phyloP scores from a whole-genome alignment of 148 eudicot species.

The Cornus controversa region DNA sequence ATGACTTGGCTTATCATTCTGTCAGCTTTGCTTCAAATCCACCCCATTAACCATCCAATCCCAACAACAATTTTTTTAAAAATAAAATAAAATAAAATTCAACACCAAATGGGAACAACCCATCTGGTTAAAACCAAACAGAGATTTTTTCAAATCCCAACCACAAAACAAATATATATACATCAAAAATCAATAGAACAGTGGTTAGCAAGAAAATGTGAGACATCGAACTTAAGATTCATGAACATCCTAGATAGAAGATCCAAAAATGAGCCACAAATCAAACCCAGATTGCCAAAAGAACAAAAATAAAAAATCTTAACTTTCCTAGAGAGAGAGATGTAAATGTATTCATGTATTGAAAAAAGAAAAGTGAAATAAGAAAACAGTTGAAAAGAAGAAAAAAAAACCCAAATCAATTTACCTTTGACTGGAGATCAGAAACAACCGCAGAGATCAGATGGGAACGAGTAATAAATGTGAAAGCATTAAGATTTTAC shows the following conservation, averaged over 20 bases:
- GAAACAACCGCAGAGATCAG: constrained; percentile 10
- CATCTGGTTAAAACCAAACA: not conserved
- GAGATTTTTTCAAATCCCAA: not conserved
- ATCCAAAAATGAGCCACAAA: constrained; percentile 2
- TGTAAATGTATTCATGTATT: no score
- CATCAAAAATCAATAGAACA: constrained; percentile 14
- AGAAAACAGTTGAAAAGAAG: no score
- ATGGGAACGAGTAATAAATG: constrained; percentile 10
- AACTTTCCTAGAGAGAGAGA: not conserved
- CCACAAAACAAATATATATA: not conserved
- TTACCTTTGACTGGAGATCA: constrained; percentile 23
- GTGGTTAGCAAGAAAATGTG: constrained; percentile 1
- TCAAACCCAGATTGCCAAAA: not conserved
- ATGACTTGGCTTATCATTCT: constrained; percentile 11
- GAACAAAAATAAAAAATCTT: not conserved
- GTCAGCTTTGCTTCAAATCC: constrained; percentile 32
- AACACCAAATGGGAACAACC: constrained; percentile 4
- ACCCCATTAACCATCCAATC: constrained; percentile 17
- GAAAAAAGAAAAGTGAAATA: no score
- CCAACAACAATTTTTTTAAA: not conserved
- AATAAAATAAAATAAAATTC: not conserved
- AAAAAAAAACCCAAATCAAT: constrained; percentile 21
- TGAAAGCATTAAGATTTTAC: no score
- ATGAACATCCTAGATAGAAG: constrained; percentile 1
- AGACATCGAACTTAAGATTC: constrained; percentile 5